These are phyloP conservation scores for Trichosporon ovoides DNA, from an alignment of 1,284 basidiomycete species.

Conservation along the genomic window DNA sequence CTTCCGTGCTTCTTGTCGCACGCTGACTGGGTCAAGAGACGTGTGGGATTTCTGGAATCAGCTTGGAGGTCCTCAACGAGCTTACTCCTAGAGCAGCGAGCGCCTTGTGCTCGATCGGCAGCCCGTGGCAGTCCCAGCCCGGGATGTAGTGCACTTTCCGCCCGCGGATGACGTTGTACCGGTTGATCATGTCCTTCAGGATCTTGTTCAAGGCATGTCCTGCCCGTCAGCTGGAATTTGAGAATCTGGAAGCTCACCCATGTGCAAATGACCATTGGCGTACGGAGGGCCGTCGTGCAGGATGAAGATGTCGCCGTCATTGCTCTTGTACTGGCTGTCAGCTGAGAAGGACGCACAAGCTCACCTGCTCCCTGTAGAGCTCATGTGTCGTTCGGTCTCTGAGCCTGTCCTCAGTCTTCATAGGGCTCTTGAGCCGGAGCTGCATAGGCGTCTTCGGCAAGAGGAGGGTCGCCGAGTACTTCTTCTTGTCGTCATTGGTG, in stretches of 20 bases:
- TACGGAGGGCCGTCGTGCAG: conserved; percentile 97
- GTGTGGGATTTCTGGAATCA: conserved; percentile 36
- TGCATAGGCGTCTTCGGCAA: conserved; percentile 81
- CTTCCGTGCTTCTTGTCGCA: conserved; percentile 66
- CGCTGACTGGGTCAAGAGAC: conserved; percentile 58
- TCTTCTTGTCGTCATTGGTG: conserved; percentile 32
- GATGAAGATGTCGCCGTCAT: conserved; percentile 59
- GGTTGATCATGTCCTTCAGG: conserved; percentile 90
- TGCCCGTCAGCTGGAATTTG: conserved; percentile 37
- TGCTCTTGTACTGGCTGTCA: conserved; percentile 58
- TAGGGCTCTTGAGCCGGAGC: conserved; percentile 64
- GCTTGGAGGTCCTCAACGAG: not conserved
- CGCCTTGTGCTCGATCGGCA: conserved; percentile 94
- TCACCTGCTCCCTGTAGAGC: conserved; percentile 79
- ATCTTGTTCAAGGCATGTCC: conserved; percentile 98
- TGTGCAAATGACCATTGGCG: conserved; percentile 92
- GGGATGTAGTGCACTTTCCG: conserved; percentile 81
- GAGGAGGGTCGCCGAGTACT: conserved; percentile 65
- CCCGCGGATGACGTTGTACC: conserved; percentile 77
- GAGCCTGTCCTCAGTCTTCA: conserved; percentile 58
- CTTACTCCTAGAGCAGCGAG: conserved; percentile 67
- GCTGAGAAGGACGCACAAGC: not conserved
- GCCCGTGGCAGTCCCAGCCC: conserved; percentile 98
- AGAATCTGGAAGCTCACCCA: conserved; percentile 61
- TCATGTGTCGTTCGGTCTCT: conserved; percentile 64